Conservation (phyloP, 176 grass and related monocot species). For the Cenchrus purpureus region DNA sequence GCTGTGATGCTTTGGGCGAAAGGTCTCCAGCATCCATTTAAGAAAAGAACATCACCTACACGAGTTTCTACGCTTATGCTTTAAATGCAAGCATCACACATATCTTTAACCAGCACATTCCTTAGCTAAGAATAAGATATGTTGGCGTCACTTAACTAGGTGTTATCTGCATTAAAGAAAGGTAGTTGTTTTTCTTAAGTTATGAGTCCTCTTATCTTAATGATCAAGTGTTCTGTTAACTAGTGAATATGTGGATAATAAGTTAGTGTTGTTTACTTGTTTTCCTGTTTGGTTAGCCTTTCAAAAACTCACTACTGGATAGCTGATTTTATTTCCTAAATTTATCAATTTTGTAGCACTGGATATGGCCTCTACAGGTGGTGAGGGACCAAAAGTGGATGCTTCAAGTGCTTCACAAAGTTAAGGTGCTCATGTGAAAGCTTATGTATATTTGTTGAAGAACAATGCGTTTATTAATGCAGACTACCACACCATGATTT, state of each 20-base stretch:
- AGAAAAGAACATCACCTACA: too few species aligned
- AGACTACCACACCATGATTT: not conserved
- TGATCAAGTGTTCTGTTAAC: not conserved
- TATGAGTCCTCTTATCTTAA: too few species aligned
- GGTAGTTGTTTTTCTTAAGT: not conserved
- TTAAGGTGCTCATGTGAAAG: too few species aligned
- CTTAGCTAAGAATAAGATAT: too few species aligned
- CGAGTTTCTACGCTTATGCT: too few species aligned
- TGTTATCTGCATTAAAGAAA: not conserved
- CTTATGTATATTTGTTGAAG: not conserved
- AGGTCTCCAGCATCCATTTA: too few species aligned
- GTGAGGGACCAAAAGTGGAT: not conserved
- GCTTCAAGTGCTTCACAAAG: not conserved
- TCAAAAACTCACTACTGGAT: too few species aligned
- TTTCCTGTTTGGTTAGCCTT: not conserved
- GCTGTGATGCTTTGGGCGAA: too few species aligned
- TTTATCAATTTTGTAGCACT: not conserved
- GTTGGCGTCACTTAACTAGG: too few species aligned
- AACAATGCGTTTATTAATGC: not conserved
- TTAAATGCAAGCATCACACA: too few species aligned
- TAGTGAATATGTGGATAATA: not conserved
- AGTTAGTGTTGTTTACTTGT: not conserved
- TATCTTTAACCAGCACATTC: too few species aligned
- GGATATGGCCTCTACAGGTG: not conserved
- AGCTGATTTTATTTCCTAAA: not conserved